Evolutionary conservation across 108 stramenopile genomes (phyloP).

Genomic region (Licmophora abbreviata): DNA sequence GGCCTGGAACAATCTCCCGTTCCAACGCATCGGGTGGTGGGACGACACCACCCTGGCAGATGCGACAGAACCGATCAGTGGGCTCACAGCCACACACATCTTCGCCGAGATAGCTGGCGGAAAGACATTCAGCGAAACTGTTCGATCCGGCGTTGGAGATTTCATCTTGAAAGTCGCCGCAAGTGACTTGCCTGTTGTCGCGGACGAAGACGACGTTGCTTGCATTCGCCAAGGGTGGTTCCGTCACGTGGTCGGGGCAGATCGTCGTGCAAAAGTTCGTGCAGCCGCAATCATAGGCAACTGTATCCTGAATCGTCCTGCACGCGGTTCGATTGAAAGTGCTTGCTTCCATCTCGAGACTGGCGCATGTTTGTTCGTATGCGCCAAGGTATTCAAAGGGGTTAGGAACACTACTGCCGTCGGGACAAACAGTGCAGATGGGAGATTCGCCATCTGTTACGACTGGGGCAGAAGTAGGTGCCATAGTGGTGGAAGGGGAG

Average conservation of each 20-base stretch:
- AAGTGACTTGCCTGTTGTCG: background rate
- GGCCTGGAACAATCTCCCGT: background rate
- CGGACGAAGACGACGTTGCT: background rate
- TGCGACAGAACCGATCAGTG: background rate
- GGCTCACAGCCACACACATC: background rate
- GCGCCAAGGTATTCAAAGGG: background rate
- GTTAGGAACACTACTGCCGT: background rate
- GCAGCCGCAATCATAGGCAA: background rate
- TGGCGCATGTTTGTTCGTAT: background rate
- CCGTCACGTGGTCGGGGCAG: background rate
- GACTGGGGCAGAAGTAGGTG: background rate
- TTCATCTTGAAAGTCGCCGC: background rate
- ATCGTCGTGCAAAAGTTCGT: background rate
- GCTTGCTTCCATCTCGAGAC: background rate
- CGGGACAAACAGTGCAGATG: background rate
- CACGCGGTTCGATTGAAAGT: background rate
- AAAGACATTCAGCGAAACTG: background rate
- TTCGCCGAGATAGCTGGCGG: background rate
- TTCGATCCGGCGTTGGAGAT: background rate
- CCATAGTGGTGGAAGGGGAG: background rate
- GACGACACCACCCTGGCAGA: background rate
- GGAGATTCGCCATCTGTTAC: background rate
- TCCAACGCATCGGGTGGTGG: background rate
- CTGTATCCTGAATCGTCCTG: background rate
- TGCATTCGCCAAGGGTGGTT: background rate